Conservation (phyloP, 2,329 filamentous ascomycete genomes). For the Phyllosticta paracitricarpa region DNA sequence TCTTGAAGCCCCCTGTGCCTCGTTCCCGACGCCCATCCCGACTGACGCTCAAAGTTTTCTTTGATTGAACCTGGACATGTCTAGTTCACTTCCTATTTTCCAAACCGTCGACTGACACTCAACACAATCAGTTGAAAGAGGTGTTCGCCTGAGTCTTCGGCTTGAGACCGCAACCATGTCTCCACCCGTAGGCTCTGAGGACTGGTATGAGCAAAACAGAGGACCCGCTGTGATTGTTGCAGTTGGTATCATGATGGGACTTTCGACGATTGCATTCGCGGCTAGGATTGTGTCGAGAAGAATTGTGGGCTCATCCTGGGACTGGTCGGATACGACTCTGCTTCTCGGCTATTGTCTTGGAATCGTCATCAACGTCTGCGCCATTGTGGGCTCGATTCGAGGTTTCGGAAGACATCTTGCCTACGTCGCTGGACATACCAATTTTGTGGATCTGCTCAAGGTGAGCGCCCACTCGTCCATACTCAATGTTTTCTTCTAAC, state of each 20-base stretch:
- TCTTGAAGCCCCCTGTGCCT: not conserved
- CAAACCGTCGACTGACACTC: not conserved
- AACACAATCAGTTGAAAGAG: not conserved
- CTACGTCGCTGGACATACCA: not conserved
- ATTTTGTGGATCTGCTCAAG: not conserved
- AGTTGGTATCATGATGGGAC: not conserved
- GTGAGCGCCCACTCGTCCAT: not conserved
- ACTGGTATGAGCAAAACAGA: not conserved
- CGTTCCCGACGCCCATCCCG: not conserved
- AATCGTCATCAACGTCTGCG: not conserved
- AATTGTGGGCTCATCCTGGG: constrained; percentile 1
- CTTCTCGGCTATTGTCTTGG: not conserved
- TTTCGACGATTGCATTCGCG: not conserved
- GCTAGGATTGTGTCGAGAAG: constrained; percentile 1
- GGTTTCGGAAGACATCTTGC: constrained; percentile 2
- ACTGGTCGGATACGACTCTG: not conserved
- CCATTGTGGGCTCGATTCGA: not conserved
- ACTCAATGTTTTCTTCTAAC: not conserved
- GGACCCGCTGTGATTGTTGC: not conserved
- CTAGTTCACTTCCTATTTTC: not conserved
- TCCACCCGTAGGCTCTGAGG: not conserved
- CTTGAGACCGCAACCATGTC: not conserved
- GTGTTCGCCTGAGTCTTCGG: not conserved
- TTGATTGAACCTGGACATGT: not conserved
- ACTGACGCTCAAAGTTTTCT: not conserved